A percentile compares a stretch with the other conserved stretches of the same genome.
Conservation (phyloP, 2,329 filamentous ascomycete species). For the Tolypocladium paradoxum region DNA sequence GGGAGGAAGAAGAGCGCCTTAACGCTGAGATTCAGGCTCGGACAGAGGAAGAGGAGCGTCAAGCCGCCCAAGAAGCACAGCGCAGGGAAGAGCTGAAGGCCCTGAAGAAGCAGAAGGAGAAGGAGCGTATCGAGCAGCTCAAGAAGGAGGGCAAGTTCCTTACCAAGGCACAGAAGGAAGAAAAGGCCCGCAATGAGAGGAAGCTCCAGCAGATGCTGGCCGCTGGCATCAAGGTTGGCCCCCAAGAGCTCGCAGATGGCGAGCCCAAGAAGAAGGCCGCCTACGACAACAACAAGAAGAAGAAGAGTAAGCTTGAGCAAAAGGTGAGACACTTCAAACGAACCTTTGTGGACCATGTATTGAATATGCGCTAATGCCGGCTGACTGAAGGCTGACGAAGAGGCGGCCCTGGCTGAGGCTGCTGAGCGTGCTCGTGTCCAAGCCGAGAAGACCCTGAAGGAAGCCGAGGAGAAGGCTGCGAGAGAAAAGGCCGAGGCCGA, state of each 20-base stretch:
- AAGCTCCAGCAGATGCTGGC: conserved; percentile 80
- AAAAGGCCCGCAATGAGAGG: conserved; percentile 66
- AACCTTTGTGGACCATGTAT: conserved; percentile 1
- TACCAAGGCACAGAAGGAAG: conserved; percentile 76
- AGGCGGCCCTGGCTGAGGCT: conserved; percentile 66
- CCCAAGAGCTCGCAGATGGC: conserved; percentile 37
- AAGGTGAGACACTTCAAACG: conserved; percentile 33
- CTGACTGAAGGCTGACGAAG: conserved; percentile 53
- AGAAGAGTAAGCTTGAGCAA: conserved; percentile 45
- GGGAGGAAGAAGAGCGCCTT: conserved; percentile 55
- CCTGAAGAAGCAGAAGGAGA: conserved; percentile 75
- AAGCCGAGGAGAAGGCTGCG: conserved; percentile 50
- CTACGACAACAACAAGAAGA: conserved; percentile 75
- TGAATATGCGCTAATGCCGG: conserved; percentile 5
- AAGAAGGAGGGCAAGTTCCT: conserved; percentile 83
- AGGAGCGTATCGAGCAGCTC: conserved; percentile 74
- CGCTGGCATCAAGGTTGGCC: conserved; percentile 63
- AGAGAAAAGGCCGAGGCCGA: conserved; percentile 46
- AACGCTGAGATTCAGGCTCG: conserved; percentile 54
- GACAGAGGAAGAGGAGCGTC: conserved; percentile 54
- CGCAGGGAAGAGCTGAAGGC: conserved; percentile 63
- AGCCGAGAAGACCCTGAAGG: conserved; percentile 55
- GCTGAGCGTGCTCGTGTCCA: conserved; percentile 59
- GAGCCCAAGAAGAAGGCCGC: conserved; percentile 67
- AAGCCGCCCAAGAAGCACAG: conserved; percentile 56